A percentile compares a stretch with the other conserved stretches of the same genome.
These are phyloP conservation scores for Eucalyptus sp. DNA, from an alignment of 345 rosid genomes.

Conservation along the genomic window DNA sequence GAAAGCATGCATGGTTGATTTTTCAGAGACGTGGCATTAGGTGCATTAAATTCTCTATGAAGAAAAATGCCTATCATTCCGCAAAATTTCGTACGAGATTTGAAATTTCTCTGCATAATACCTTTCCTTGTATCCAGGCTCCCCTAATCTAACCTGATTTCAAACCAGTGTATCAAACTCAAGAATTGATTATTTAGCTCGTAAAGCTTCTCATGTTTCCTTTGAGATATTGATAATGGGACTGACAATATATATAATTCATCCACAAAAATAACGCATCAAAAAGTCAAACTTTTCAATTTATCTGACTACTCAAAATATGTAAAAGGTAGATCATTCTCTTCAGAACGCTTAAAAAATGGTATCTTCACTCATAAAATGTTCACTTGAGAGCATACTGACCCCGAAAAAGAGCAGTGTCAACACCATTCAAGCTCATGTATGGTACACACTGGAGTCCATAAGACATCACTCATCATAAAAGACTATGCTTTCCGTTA, in stretches of 20 bases:
- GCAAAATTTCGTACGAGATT: not conserved
- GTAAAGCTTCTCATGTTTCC: not conserved
- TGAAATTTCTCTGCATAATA: constrained; percentile 81
- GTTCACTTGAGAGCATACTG: not conserved
- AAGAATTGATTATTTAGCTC: not conserved
- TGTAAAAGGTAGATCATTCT: not conserved
- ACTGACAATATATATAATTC: not conserved
- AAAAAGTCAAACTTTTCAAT: not conserved
- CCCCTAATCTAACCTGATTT: constrained; percentile 74
- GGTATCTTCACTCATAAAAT: not conserved
- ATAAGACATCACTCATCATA: too few species aligned
- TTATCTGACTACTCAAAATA: not conserved
- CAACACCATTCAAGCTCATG: too few species aligned
- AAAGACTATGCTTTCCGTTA: too few species aligned
- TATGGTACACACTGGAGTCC: too few species aligned
- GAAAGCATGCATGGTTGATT: too few species aligned
- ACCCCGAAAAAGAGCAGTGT: too few species aligned
- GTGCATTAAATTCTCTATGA: too few species aligned
- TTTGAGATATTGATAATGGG: not conserved
- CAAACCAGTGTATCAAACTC: not conserved
- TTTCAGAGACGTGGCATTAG: too few species aligned
- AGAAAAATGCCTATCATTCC: not conserved
- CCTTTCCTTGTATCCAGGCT: constrained; percentile 90
- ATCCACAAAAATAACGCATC: not conserved
- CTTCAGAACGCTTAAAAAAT: not conserved